Conservation (phyloP, 139 green algal genomes). For the Edaphochlamys debaryana region DNA sequence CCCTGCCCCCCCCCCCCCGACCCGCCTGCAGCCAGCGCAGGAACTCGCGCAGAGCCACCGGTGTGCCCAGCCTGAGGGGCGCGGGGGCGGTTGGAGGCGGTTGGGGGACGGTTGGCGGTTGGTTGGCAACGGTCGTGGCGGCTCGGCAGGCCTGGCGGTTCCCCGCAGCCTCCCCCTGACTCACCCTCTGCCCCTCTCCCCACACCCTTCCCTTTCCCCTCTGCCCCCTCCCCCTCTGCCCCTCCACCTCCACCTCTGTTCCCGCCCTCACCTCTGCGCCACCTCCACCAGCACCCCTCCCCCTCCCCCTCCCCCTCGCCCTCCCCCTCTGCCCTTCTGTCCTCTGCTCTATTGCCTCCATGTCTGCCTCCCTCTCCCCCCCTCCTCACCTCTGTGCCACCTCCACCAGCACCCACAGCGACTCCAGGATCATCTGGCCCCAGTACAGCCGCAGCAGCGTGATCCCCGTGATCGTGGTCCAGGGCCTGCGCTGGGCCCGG, state of each 20-base stretch:
- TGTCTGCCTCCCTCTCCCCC: neutral
- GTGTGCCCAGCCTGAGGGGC: constrained; percentile 62
- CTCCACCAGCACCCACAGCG: constrained; percentile 63
- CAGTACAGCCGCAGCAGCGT: constrained; percentile 66
- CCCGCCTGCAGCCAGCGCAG: constrained; percentile 69
- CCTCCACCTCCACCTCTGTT: too few relatives aligned
- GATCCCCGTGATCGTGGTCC: constrained; percentile 32
- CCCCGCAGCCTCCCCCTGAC: too few relatives aligned
- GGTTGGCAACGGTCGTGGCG: too few relatives aligned
- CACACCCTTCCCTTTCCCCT: too few relatives aligned
- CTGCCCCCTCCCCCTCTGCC: too few relatives aligned
- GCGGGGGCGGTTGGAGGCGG: too few relatives aligned
- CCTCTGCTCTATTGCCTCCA: too few relatives aligned
- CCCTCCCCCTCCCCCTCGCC: neutral
- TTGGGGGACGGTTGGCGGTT: too few relatives aligned
- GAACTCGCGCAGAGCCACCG: constrained; percentile 78
- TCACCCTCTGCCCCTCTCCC: too few relatives aligned
- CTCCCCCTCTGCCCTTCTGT: neutral
- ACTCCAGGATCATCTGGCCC: constrained; percentile 55
- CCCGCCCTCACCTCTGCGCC: constrained; percentile 13
- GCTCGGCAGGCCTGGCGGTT: too few relatives aligned
- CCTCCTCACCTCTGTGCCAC: constrained; percentile 63
- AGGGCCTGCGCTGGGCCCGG: neutral
- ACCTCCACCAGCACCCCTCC: constrained; percentile 56
- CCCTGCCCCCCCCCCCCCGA: neutral